Evolutionary conservation across 495 filamentous ascomycete genomes (phyloP).

Genomic region (Aspergillus saccharolyticus): DNA sequence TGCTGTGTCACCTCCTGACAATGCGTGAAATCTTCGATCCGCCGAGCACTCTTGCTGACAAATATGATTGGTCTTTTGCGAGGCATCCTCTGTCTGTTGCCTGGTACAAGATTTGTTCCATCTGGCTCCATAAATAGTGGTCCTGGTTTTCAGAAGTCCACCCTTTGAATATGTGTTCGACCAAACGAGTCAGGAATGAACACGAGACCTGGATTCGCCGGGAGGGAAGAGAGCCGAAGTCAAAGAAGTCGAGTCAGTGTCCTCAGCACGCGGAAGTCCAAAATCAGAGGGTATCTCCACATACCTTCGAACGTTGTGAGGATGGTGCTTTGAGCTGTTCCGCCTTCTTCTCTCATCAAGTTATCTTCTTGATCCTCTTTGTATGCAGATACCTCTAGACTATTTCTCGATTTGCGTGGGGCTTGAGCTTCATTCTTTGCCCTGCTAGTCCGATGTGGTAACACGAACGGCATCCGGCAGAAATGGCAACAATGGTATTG

Average conservation of each 20-base stretch:
- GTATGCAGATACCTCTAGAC: background rate
- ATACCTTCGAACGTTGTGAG: background rate
- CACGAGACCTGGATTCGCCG: background rate
- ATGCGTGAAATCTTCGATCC: background rate
- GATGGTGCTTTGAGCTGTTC: background rate
- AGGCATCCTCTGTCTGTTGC: background rate
- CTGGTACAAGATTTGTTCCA: background rate
- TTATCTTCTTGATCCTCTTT: background rate
- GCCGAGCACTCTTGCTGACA: background rate
- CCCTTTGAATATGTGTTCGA: no score
- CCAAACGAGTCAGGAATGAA: background rate
- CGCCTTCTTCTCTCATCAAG: background rate
- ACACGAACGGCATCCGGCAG: constrained; percentile 1
- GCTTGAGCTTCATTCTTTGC: background rate
- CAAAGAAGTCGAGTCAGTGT: background rate
- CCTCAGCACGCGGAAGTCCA: background rate
- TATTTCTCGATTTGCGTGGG: background rate
- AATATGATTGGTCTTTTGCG: background rate
- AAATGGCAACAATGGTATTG: constrained; percentile 3
- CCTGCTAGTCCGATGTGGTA: background rate
- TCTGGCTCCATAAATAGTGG: background rate
- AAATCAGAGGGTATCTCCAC: background rate
- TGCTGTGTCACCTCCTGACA: constrained; percentile 5
- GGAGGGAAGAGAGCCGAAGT: background rate
- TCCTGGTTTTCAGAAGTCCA: no score